phyloP scores from a whole-genome alignment of 495 filamentous ascomycete species.

The Letharia lupina region DNA sequence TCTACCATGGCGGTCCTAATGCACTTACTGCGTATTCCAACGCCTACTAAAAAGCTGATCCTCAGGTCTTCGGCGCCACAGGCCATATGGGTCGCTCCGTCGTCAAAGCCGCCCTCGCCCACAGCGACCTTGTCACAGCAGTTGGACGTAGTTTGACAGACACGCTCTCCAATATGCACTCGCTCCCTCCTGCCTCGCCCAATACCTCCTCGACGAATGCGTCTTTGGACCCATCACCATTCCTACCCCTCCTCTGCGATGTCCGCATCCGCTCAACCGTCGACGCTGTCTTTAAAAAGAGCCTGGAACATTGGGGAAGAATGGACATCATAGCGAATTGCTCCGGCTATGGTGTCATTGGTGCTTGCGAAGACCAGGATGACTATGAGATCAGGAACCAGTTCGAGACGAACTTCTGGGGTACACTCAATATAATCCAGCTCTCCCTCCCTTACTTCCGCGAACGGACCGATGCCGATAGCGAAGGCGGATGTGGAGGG shows the following conservation, averaged over 20 bases:
- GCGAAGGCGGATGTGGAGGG: slow-evolving; percentile 46
- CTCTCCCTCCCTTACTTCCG: slow-evolving; percentile 84
- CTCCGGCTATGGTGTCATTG: slow-evolving; percentile 87
- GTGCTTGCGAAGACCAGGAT: slow-evolving; percentile 93
- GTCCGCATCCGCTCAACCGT: slow-evolving; percentile 78
- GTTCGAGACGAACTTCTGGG: slow-evolving; percentile 92
- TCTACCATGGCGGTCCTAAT: slow-evolving; percentile 15
- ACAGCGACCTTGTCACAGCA: slow-evolving; percentile 79
- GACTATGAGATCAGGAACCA: slow-evolving; percentile 90
- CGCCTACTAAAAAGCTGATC: background rate
- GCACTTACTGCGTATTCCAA: background rate
- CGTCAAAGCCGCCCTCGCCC: slow-evolving; percentile 67
- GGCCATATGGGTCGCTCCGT: slow-evolving; percentile 93
- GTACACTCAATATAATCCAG: slow-evolving; percentile 88
- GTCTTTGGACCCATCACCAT: slow-evolving; percentile 26
- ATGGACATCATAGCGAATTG: slow-evolving; percentile 90
- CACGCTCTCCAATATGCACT: slow-evolving; percentile 59
- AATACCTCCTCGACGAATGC: background rate
- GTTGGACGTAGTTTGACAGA: slow-evolving; percentile 82
- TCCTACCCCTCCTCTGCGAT: slow-evolving; percentile 77
- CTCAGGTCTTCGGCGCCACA: slow-evolving; percentile 82
- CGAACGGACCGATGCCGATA: slow-evolving; percentile 27
- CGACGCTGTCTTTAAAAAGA: slow-evolving; percentile 54
- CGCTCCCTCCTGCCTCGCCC: slow-evolving; percentile 17
- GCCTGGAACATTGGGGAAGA: slow-evolving; percentile 65